Percentiles rank a stretch among this genome's conserved stretches.
Evolutionary conservation across 1,284 basidiomycete genomes (phyloP).

Genomic region (Taiwanofungus camphoratus): DNA sequence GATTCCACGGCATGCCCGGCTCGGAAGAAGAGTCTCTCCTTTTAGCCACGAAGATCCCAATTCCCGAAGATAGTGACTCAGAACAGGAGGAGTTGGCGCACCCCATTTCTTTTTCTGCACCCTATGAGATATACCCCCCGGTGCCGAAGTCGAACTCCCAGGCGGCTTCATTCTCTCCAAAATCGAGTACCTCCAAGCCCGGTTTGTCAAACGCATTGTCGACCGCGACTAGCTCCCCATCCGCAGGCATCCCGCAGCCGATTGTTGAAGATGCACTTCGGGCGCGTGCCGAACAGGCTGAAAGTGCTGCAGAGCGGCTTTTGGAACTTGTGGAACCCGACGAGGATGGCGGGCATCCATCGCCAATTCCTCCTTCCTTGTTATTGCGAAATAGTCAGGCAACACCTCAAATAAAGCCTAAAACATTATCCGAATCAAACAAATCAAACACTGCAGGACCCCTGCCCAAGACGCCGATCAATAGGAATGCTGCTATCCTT

Average conservation of each 20-base stretch:
- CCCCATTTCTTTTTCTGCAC: slow-evolving; percentile 66
- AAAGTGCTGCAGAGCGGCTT: slow-evolving; percentile 79
- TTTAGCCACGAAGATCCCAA: slow-evolving; percentile 61
- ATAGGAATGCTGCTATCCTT: slow-evolving; percentile 47
- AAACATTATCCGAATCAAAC: slow-evolving; percentile 19
- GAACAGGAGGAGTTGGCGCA: slow-evolving; percentile 48
- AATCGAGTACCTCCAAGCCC: slow-evolving; percentile 46
- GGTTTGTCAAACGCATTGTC: slow-evolving; percentile 53
- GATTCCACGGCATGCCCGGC: slow-evolving; percentile 24
- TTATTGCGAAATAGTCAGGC: slow-evolving; percentile 35
- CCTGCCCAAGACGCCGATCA: slow-evolving; percentile 54
- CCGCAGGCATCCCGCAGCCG: slow-evolving; percentile 36
- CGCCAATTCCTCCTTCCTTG: slow-evolving; percentile 51
- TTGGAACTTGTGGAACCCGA: slow-evolving; percentile 76
- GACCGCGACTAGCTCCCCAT: slow-evolving; percentile 31
- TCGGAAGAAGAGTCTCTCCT: slow-evolving; percentile 59
- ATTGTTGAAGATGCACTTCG: slow-evolving; percentile 79
- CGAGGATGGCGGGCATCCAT: slow-evolving; percentile 45
- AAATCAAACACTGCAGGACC: slow-evolving; percentile 17
- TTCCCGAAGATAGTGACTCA: slow-evolving; percentile 68
- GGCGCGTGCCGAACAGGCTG: slow-evolving; percentile 82
- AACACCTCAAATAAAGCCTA: slow-evolving; percentile 36
- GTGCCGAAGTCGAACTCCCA: slow-evolving; percentile 18
- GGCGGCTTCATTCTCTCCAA: slow-evolving; percentile 40
- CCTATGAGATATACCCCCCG: slow-evolving; percentile 48